A percentile compares a stretch with the other conserved stretches of the same genome.
Conservation (phyloP, 2,329 filamentous ascomycete species). For the Teratosphaeria epicoccoides region DNA sequence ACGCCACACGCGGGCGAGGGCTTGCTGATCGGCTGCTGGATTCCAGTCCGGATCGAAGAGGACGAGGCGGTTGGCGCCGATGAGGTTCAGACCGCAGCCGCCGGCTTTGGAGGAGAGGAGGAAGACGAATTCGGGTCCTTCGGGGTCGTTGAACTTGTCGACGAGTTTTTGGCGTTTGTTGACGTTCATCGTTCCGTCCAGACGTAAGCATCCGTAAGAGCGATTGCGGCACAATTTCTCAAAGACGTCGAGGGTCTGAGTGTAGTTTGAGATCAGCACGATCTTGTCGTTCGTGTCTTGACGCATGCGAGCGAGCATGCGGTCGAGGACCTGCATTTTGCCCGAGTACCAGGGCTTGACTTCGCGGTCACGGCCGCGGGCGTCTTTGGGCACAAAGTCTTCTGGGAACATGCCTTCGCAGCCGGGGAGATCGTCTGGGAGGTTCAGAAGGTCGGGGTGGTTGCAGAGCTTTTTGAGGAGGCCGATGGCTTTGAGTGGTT, state of each 20-base stretch:
- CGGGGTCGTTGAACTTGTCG: slow-evolving; percentile 92
- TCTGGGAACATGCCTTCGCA: slow-evolving; percentile 72
- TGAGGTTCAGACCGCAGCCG: slow-evolving; percentile 90
- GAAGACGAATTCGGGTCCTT: slow-evolving; percentile 85
- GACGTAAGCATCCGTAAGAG: slow-evolving; percentile 72
- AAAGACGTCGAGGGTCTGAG: slow-evolving; percentile 88
- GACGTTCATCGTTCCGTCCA: slow-evolving; percentile 96
- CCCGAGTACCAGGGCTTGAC: slow-evolving; percentile 93
- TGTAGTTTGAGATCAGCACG: slow-evolving; percentile 97
- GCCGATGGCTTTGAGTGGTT: slow-evolving; percentile 91
- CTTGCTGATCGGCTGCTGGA: slow-evolving; percentile 92
- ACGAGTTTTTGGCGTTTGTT: slow-evolving; percentile 95
- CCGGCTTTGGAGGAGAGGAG: slow-evolving; percentile 94
- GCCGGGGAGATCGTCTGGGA: slow-evolving; percentile 74
- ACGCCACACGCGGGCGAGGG: slow-evolving; percentile 93
- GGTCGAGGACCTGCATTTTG: slow-evolving; percentile 94
- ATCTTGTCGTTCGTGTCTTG: slow-evolving; percentile 98
- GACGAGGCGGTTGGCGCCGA: slow-evolving; percentile 86
- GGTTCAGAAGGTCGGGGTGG: slow-evolving; percentile 82
- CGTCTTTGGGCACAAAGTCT: slow-evolving; percentile 80
- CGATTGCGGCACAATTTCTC: slow-evolving; percentile 79
- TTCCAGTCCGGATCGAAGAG: slow-evolving; percentile 96
- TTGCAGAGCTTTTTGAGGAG: slow-evolving; percentile 98
- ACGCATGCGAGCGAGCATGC: slow-evolving; percentile 87
- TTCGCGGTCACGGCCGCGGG: slow-evolving; percentile 79